Evolutionary conservation across 2,329 filamentous ascomycete species (phyloP).

Genomic region (Phialocephala sp.): DNA sequence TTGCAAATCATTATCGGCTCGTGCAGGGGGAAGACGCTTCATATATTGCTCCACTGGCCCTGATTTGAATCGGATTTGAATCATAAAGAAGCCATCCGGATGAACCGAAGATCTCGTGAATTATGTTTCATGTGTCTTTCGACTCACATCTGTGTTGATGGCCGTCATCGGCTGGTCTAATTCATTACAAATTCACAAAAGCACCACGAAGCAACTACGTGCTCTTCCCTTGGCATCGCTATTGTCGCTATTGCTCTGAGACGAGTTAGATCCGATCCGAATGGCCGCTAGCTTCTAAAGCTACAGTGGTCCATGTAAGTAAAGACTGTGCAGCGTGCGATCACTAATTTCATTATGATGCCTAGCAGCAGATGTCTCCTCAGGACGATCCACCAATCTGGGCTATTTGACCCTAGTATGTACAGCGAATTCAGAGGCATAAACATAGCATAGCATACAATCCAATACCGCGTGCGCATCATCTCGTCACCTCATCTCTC

Average conservation of each 20-base stretch:
- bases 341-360: slow-evolving; percentile 9
- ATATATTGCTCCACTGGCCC: too few species aligned
- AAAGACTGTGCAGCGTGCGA: background rate
- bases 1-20: too few species aligned
- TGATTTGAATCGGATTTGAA: too few species aligned
- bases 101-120: too few species aligned
- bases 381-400: background rate
- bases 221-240: background rate
- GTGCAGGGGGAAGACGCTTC: too few species aligned
- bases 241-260: background rate
- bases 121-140: too few species aligned
- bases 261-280: background rate
- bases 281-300: too few species aligned
- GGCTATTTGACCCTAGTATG: slow-evolving; percentile 21
- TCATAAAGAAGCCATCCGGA: too few species aligned
- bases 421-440: slow-evolving; percentile 21
- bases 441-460: slow-evolving; percentile 22
- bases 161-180: too few species aligned
- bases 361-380: slow-evolving; percentile 7
- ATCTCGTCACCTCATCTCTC: slow-evolving; percentile 10
- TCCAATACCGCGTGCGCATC: slow-evolving; percentile 10
- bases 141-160: too few species aligned
- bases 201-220: background rate
- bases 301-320: too few species aligned
- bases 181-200: too few species aligned